Percentiles rank a stretch among this genome's conserved stretches.
phyloP scores from a whole-genome alignment of 208 protist species.

The Endotrypanum monterogeii region DNA sequence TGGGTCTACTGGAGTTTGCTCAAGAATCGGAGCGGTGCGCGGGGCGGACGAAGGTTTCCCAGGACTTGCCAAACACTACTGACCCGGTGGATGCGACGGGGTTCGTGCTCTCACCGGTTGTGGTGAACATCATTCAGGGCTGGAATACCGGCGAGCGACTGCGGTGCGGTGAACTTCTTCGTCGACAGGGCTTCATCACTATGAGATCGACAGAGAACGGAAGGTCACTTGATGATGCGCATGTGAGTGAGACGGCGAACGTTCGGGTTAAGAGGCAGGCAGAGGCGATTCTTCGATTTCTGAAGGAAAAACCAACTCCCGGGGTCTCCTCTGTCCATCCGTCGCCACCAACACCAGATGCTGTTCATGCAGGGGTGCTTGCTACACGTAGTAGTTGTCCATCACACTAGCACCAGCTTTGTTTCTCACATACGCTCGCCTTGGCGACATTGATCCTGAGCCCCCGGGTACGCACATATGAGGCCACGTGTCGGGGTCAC shows the following conservation, averaged over 20 bases:
- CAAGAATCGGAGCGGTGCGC: neutral
- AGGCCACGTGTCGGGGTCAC: neutral
- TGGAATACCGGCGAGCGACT: slow-evolving; percentile 30
- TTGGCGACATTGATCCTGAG: neutral
- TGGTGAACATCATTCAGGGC: slow-evolving; percentile 8
- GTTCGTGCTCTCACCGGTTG: slow-evolving; percentile 4
- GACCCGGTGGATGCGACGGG: neutral
- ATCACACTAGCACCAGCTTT: neutral
- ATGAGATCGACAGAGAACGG: neutral
- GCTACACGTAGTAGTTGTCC: neutral
- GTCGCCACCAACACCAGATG: neutral
- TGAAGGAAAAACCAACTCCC: neutral
- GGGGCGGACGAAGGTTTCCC: neutral
- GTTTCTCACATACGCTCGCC: neutral
- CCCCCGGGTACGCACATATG: neutral
- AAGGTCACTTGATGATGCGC: neutral
- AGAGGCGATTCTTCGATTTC: slow-evolving; percentile 16
- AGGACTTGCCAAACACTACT: neutral
- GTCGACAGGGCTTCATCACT: slow-evolving; percentile 20
- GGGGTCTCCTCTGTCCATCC: neutral
- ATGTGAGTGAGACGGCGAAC: slow-evolving; percentile 1
- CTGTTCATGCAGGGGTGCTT: neutral
- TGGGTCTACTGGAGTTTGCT: slow-evolving; percentile 14
- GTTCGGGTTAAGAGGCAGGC: slow-evolving; percentile 8
- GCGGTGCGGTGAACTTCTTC: slow-evolving; percentile 24